Evolutionary conservation across 1,284 basidiomycete genomes (phyloP).

Genomic region (Inonotus obliquus): DNA sequence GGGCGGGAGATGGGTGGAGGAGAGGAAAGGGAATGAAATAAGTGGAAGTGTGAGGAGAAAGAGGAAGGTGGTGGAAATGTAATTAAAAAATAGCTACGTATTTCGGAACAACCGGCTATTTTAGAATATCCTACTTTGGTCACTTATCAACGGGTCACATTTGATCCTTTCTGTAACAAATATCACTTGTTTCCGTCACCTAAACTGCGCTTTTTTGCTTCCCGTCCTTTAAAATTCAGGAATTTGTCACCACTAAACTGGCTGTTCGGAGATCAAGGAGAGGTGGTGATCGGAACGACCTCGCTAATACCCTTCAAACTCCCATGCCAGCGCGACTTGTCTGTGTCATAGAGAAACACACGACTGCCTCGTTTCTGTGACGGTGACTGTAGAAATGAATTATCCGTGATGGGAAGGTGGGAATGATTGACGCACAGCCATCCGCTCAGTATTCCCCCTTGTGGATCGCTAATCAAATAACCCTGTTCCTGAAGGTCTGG

Average conservation of each 20-base stretch:
- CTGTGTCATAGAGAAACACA: background rate
- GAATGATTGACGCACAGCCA: constrained; percentile 8
- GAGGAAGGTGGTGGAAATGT: background rate
- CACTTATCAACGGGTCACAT: too few relatives aligned
- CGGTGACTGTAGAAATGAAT: background rate
- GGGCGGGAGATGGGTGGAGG: constrained; percentile 3
- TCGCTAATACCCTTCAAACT: background rate
- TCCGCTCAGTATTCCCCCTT: background rate
- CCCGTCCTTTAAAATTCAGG: background rate
- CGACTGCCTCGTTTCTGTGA: background rate
- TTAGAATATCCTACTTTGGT: background rate
- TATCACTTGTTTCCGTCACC: too few relatives aligned
- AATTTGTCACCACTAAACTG: too few relatives aligned
- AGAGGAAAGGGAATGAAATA: background rate
- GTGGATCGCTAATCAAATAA: background rate
- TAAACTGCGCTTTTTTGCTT: background rate
- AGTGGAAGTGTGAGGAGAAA: background rate
- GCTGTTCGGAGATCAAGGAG: background rate
- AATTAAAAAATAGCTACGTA: background rate
- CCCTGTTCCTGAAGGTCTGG: background rate
- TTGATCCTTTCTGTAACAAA: too few relatives aligned
- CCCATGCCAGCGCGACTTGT: background rate
- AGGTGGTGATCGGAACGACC: background rate
- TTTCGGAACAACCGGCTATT: background rate
- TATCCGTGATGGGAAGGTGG: background rate